phyloP scores from a whole-genome alignment of 805 yeast genomes.

The Candida lessepsii region DNA sequence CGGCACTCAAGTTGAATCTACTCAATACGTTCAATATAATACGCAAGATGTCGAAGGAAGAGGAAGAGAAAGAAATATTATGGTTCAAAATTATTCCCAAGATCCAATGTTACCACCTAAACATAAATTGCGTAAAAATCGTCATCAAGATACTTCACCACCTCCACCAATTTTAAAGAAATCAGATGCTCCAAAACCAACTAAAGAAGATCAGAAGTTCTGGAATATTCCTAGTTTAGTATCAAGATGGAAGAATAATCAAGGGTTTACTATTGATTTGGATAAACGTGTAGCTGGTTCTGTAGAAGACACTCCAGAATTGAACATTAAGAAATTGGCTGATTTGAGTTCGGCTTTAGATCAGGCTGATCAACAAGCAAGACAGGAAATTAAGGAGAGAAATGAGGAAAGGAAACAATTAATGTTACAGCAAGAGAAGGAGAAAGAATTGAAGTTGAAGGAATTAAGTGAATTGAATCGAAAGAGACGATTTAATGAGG shows the following conservation, averaged over 20 bases:
- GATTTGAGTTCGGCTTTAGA: slow-evolving; percentile 70
- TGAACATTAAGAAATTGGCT: slow-evolving; percentile 57
- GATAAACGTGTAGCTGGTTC: slow-evolving; percentile 69
- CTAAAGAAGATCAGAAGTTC: slow-evolving; percentile 69
- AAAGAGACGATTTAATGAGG: slow-evolving; percentile 12
- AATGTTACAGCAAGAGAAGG: slow-evolving; percentile 25
- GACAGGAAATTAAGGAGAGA: slow-evolving; percentile 22
- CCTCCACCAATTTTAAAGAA: slow-evolving; percentile 52
- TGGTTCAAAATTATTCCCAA: slow-evolving; percentile 61
- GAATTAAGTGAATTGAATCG: slow-evolving; percentile 29
- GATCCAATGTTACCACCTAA: slow-evolving; percentile 90
- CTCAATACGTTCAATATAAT: slow-evolving; percentile 33
- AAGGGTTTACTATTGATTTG: slow-evolving; percentile 79
- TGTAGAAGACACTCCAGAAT: slow-evolving; percentile 30
- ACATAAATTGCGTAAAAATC: slow-evolving; percentile 69
- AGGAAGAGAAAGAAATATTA: slow-evolving; percentile 45
- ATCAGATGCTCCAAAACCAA: slow-evolving; percentile 45
- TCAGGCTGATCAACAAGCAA: slow-evolving; percentile 47
- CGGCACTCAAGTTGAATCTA: slow-evolving; percentile 27
- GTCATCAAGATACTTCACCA: slow-evolving; percentile 59
- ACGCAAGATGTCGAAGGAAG: slow-evolving; percentile 17
- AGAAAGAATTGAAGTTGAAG: slow-evolving; percentile 28
- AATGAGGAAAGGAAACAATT: slow-evolving; percentile 26
- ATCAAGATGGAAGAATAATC: slow-evolving; percentile 94
- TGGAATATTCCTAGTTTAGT: slow-evolving; percentile 92